Percentiles rank a stretch among this genome's conserved stretches.
Conservation (phyloP, 176 grass and related monocot genomes). For the Bolboschoenus planiculmis region DNA sequence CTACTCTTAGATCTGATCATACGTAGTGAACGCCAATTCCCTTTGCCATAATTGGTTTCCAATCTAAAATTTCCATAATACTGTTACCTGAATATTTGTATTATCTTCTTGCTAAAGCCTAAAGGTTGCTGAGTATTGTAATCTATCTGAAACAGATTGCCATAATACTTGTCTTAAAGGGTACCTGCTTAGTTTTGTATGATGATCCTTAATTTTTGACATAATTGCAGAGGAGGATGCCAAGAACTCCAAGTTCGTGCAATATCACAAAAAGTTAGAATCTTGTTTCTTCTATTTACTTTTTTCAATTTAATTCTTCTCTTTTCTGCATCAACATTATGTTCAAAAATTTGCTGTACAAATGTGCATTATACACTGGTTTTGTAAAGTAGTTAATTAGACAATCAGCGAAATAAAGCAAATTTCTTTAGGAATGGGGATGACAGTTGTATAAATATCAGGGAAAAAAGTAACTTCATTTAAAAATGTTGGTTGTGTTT, state of each 20-base stretch:
- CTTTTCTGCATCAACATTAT: neutral
- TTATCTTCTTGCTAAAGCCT: too few relatives aligned
- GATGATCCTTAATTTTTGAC: neutral
- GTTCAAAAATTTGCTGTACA: too few relatives aligned
- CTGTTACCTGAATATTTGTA: too few relatives aligned
- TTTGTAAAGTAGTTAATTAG: too few relatives aligned
- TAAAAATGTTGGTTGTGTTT: neutral
- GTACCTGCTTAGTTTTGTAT: neutral
- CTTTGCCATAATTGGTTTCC: too few relatives aligned
- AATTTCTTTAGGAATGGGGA: neutral
- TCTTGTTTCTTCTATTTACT: neutral
- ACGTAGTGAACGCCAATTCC: neutral
- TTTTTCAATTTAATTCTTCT: neutral
- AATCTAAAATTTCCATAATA: too few relatives aligned
- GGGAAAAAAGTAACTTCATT: neutral
- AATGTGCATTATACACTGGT: too few relatives aligned
- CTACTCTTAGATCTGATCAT: neutral
- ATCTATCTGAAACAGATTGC: too few relatives aligned
- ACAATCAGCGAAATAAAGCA: too few relatives aligned
- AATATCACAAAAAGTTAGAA: slow-evolving; percentile 44
- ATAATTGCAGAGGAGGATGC: slow-evolving; percentile 48
- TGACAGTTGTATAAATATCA: neutral
- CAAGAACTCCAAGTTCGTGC: slow-evolving; percentile 69
- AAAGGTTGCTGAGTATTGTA: too few relatives aligned
- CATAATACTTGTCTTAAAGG: too few relatives aligned